Base-by-base conservation (phyloP, 129 eudicot genomes). In the Erigeron canadensis region DNA sequence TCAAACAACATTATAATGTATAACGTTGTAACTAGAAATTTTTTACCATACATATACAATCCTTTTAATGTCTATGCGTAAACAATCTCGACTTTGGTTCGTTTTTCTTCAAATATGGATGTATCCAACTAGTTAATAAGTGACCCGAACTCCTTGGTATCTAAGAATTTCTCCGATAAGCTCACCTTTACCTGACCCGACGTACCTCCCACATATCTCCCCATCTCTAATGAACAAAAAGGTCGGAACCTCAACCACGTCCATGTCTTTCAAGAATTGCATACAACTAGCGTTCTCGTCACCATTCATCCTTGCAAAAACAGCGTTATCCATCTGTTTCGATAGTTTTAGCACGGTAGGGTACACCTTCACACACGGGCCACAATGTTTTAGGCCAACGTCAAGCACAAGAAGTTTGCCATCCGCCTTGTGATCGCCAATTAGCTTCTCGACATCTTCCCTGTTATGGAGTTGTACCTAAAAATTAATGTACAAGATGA, bases 141-240 rank as follows among this genome's bases (percentile, higher is more conserved):
- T 93, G 43, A 93, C 98, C 42, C 96, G 89, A 67, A 94, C 98
- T 18, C 98, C 98, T 77, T 89, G 98, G 85, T 94, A 94, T 74
- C 96, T 84, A 70, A 94, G 91, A 70, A 94, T 94, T 75, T 94
- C 98, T 10, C 98, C 98, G 4, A 94, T 89, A 66, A 94, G 98
- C 69, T 94, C 98, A 10, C 98, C 98, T 44, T 77, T 84, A 22
- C 98, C 98, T 2, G 98, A 94, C 63, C 98, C 98, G 28, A 94
- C 98, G 73, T 90, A 94, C 75, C 98, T 80, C 73, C 98, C 98
- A 17, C 86, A 51, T 72, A 94, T 94, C 81, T 94, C 83, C 4
- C 98, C 98, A 13, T 94, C 96, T 72, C 89, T 89, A 7, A 94
- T 85, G 64, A 94, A 94, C 96, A 94, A 79, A 81, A 94, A 94